These are phyloP conservation scores for Rheum nobile DNA, from an alignment of 148 eudicot species.

Conservation along the genomic window DNA sequence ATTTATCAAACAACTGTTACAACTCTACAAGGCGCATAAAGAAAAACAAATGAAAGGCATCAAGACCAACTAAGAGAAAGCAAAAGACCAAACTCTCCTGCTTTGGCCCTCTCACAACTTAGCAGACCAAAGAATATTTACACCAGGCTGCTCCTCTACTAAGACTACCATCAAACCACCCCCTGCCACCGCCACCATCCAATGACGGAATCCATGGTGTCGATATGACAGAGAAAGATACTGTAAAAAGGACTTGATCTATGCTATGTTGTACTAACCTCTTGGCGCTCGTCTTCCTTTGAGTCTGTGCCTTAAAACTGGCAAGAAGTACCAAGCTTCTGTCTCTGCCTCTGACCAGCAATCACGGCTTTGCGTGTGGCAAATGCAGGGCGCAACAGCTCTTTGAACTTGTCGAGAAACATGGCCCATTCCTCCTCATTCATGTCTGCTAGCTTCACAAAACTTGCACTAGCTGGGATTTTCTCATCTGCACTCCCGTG, in stretches of 20 bases:
- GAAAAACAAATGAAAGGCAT: neutral
- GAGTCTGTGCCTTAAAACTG: too few relatives aligned
- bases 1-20: constrained; percentile 7
- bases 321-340: too few relatives aligned
- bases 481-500: constrained; percentile 19
- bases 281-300: too few relatives aligned
- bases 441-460: constrained; percentile 32
- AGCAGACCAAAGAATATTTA: constrained; percentile 10
- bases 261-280: neutral
- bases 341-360: constrained; percentile 17
- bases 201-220: too few relatives aligned
- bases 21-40: neutral
- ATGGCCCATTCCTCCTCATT: constrained; percentile 25
- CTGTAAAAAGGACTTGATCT: neutral
- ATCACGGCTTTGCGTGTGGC: constrained; percentile 14
- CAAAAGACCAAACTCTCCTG: neutral
- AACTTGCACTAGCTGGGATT: constrained; percentile 20
- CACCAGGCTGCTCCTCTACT: neutral
- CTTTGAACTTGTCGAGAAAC: constrained; percentile 28
- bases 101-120: neutral
- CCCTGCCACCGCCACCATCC: too few relatives aligned
- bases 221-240: too few relatives aligned
- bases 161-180: too few relatives aligned
- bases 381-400: constrained; percentile 25
- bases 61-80: neutral